A percentile compares a stretch with the other conserved stretches of the same genome.
These are phyloP conservation scores for Alternaria metachromatica DNA, from an alignment of 2,329 filamentous ascomycete species.

Conservation along the genomic window DNA sequence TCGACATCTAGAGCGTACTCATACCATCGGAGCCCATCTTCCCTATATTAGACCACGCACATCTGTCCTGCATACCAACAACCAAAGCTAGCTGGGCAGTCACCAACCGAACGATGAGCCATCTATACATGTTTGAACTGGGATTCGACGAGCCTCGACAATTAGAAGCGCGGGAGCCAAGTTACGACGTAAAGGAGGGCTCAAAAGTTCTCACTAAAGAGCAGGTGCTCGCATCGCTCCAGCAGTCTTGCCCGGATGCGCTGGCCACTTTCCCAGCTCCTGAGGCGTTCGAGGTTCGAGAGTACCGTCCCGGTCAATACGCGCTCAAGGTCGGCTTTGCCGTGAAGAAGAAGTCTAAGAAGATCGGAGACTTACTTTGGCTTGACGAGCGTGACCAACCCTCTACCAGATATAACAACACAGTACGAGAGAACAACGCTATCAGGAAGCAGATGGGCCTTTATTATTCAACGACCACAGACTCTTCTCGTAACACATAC, in stretches of 20 bases:
- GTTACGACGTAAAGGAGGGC: no score
- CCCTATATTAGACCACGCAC: no score
- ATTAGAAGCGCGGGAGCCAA: no score
- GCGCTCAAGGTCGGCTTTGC: neutral
- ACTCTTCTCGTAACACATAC: neutral
- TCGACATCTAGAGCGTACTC: no score
- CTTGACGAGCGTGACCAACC: neutral
- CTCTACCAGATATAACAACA: neutral
- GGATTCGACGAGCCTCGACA: no score
- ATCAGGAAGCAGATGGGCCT: no score
- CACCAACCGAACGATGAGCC: no score
- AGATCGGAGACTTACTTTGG: neutral
- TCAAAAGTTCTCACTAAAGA: neutral
- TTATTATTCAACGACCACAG: no score
- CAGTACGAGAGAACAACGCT: neutral
- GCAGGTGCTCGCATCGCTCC: neutral
- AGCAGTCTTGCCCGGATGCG: neutral
- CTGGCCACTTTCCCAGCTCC: neutral
- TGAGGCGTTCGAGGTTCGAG: neutral
- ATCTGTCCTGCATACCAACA: no score
- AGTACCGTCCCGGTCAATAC: neutral
- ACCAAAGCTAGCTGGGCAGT: no score
- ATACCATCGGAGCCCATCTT: no score
- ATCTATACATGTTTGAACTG: no score
- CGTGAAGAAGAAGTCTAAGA: neutral